phyloP scores from a whole-genome alignment of 345 rosid species.

The Physaria fendleri region DNA sequence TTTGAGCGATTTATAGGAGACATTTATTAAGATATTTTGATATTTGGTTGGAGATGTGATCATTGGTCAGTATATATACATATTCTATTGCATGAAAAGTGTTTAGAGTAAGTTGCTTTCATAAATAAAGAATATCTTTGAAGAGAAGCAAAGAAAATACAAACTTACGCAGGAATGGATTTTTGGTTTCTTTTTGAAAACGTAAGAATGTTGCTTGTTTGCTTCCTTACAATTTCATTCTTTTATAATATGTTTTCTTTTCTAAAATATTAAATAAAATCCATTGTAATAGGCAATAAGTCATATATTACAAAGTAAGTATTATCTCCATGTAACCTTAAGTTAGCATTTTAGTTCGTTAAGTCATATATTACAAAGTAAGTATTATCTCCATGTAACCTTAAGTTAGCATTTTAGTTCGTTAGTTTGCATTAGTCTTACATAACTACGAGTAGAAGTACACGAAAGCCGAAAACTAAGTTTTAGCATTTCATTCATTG shows the following conservation, averaged over 20 bases:
- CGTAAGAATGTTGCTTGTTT: slow-evolving; percentile 3
- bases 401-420: too few relatives aligned
- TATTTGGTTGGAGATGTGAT: background rate
- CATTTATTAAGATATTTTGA: background rate
- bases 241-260: background rate
- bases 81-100: slow-evolving; percentile 30
- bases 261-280: background rate
- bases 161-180: slow-evolving; percentile 3
- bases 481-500: too few relatives aligned
- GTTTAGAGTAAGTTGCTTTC: slow-evolving; percentile 2
- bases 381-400: background rate
- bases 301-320: background rate
- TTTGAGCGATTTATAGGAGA: slow-evolving; percentile 22
- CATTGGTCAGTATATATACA: slow-evolving; percentile 17
- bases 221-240: background rate
- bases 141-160: slow-evolving; percentile 20
- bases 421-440: too few relatives aligned
- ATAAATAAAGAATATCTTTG: slow-evolving; percentile 24
- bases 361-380: background rate
- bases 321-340: background rate
- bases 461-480: too few relatives aligned
- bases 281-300: background rate
- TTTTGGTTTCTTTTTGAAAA: background rate
- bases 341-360: too few relatives aligned
- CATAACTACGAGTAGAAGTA: too few relatives aligned